A percentile compares a stretch with the other conserved stretches of the same genome.
phyloP scores from a whole-genome alignment of 2,329 filamentous ascomycete species.

The Aspergillus neotritici region DNA sequence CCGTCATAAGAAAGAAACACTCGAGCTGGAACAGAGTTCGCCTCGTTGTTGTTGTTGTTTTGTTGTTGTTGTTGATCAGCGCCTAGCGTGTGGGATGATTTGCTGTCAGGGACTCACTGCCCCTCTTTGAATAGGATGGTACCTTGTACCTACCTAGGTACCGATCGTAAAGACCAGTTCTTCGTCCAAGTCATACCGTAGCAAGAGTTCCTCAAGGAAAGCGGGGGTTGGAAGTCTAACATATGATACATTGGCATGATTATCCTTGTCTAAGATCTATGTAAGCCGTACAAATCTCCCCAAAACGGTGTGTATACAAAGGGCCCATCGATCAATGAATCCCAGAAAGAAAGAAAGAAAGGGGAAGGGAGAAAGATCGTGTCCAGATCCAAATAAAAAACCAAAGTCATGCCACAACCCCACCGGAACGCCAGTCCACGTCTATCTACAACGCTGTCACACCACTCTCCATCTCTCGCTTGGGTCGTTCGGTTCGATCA shows the following conservation, averaged over 20 bases:
- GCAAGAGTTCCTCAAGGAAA: neutral
- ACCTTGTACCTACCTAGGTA: neutral
- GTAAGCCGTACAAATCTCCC: conserved; percentile 7
- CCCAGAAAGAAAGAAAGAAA: conserved; percentile 1
- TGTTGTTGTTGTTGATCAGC: too few species aligned
- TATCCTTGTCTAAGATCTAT: conserved; percentile 11
- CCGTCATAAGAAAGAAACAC: neutral
- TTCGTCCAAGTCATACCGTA: too few species aligned
- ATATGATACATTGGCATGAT: neutral
- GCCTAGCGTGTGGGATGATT: too few species aligned
- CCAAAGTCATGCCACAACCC: conserved; percentile 10
- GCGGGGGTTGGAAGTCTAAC: neutral
- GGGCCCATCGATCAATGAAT: neutral
- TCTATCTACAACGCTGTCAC: conserved; percentile 7
- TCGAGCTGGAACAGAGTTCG: too few species aligned
- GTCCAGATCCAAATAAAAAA: conserved; percentile 8
- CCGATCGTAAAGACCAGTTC: too few species aligned
- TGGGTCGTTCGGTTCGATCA: neutral
- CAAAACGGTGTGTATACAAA: conserved; percentile 6
- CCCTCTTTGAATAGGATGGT: too few species aligned
- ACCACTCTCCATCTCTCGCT: neutral
- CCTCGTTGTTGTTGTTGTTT: too few species aligned
- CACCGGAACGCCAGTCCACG: conserved; percentile 13
- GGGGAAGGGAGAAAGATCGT: conserved; percentile 4
- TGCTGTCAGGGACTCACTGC: neutral